Conservation (phyloP, 1,284 basidiomycete species). For the Ceratobasidium sp. region DNA sequence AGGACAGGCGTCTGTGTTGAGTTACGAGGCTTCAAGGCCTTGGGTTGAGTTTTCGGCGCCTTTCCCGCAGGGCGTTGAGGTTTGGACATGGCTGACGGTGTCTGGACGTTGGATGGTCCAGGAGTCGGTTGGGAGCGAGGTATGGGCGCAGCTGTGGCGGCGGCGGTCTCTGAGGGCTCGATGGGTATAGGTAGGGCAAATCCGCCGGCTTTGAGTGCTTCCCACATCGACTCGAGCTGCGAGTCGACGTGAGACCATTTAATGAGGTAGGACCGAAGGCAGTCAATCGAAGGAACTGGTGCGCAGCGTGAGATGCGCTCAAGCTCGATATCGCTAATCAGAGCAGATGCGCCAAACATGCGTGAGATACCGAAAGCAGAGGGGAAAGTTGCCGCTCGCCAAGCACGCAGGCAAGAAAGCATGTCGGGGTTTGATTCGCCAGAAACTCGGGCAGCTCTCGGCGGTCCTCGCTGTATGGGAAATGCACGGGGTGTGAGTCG, state of each 20-base stretch:
- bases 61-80: neutral
- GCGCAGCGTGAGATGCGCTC: constrained; percentile 22
- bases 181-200: neutral
- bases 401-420: constrained; percentile 6
- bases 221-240: too few species aligned
- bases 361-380: neutral
- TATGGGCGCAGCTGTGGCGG: neutral
- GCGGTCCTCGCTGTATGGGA: neutral
- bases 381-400: neutral
- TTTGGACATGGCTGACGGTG: neutral
- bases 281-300: neutral
- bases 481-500: neutral
- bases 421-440: neutral
- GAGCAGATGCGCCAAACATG: constrained; percentile 6
- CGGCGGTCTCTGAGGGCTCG: neutral
- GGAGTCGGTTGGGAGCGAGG: neutral
- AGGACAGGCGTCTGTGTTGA: neutral
- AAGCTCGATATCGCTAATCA: constrained; percentile 15
- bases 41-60: neutral
- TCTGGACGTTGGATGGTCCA: neutral
- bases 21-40: neutral
- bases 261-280: constrained; percentile 5
- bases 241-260: too few species aligned
- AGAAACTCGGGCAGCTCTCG: constrained; percentile 1
- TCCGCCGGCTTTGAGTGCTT: too few species aligned